Evolutionary conservation across 345 rosid genomes (phyloP), one percentile per base, ranked within the genome.

Genomic region (Corchorus olitorius): DNA sequence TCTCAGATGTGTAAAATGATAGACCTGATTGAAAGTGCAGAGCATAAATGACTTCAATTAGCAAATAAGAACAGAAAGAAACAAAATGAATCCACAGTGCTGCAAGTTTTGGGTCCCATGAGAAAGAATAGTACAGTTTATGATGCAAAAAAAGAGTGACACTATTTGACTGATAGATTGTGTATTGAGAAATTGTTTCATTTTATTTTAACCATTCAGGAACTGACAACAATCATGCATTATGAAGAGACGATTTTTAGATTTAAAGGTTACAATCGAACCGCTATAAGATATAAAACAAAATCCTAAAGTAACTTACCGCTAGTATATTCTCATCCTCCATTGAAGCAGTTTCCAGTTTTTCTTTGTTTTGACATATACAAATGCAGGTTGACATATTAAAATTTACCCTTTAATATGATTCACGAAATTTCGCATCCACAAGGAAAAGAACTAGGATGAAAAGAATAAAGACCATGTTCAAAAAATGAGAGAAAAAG

Each of bases 1-100:
- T 95, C 89, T 93, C 99, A 0, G 98, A 95, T 37, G 99, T 93
- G 82, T 95, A 95, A 83, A 95, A 95, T 35, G 99, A 95, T 69
- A 95, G 81, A 62, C 97, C 99, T 93, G 84, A 67, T 43, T 4
- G 9, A 19, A 64, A 48, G n/a, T 49, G 49, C 69, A 22, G 48
- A 64, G 7, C 22, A n/a, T 53, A 52, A 37, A 64, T 46, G 27
- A 73, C 41, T 33, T 61, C 9, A 70, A 71, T 74, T 77, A 77
- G 37, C n/a, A 27, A 67, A 66, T 54, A 66, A 22, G 27, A 65
- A 20, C 48, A 19, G 46, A 22, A 7, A 43, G 67, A 27, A 46
- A 11, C 3, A 19, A 72, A 72, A 37, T 20, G 34, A 17, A 72
- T 72, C 63, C 49, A 72, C 50, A 72, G 9, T 39, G 49, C 75